Base-by-base conservation (phyloP, 176 grass and related monocot genomes). In the Musa itinerans region DNA sequence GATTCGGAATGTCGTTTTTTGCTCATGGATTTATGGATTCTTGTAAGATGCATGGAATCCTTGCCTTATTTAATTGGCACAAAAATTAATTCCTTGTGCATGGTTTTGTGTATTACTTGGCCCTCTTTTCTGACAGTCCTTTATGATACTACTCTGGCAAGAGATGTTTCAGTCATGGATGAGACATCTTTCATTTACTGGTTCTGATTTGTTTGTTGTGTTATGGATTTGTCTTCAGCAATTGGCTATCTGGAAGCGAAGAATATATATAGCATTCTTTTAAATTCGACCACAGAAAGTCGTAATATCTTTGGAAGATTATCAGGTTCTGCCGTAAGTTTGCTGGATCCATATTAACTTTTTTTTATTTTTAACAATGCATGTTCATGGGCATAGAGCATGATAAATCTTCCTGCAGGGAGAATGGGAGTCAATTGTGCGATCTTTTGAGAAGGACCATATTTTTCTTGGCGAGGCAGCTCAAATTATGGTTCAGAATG, bases 271-370 rank as follows among this genome's bases (percentile, higher is more conserved):
- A 26, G 64, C 17, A 91, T 99, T 67, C 84, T 89, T 8, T 70
- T 99, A 19, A 85, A 86, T 75, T 99, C 88, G 59, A 91, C 84
- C 27, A 73, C 88, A 1, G 90, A 99, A 81, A 91, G 78, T 52
- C 91, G 95, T 62, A 99, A 91, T 83, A 87, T 99, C 63, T 99
- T 99, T 79, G 95, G 95, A 21, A 91, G 90, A 54, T 84, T 99
- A 17, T 93, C 88, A 24, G 95, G 95, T 69, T 87, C 88, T 17
- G 90, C 88, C 57, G 95, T 98, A 89, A 71, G 83, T 52, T 2
- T 78, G 16, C 12, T 75, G 17, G 53, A 74, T 24, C 75, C 49
- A 27, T 16, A 53, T 10, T 34, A 61, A 23, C 72, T 63, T 5
- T 65, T 53, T 81, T 5, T 1, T 24, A n/a, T 24, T 43, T 59